These are phyloP conservation scores for Penicillium pancosmium DNA, from an alignment of 495 filamentous ascomycete genomes.

Conservation along the genomic window DNA sequence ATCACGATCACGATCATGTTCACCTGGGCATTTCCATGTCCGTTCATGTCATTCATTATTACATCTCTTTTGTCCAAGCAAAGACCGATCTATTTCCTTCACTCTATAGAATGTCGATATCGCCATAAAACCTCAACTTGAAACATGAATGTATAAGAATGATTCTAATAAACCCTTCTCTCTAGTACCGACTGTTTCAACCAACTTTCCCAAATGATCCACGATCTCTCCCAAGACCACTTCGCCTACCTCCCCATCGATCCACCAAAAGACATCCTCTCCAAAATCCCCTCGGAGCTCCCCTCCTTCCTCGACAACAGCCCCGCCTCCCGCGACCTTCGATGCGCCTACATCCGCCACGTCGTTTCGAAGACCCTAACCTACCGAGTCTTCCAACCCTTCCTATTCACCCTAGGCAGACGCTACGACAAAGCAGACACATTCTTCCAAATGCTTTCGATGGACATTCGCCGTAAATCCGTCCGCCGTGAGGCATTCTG, in stretches of 20 bases:
- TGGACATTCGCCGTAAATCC: slow-evolving; percentile 63
- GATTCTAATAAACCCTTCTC: slow-evolving; percentile 45
- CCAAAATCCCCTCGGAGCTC: slow-evolving; percentile 56
- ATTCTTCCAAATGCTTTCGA: slow-evolving; percentile 63
- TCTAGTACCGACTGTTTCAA: slow-evolving; percentile 62
- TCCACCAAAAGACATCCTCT: slow-evolving; percentile 54
- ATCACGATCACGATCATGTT: slow-evolving; percentile 9
- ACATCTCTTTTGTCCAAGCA: slow-evolving; percentile 22
- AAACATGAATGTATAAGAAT: slow-evolving; percentile 27
- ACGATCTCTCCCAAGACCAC: slow-evolving; percentile 58
- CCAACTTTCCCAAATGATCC: slow-evolving; percentile 59
- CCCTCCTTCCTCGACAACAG: slow-evolving; percentile 60
- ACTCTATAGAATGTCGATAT: slow-evolving; percentile 45
- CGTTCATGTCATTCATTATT: slow-evolving; percentile 18
- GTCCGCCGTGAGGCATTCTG: slow-evolving; percentile 64
- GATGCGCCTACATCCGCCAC: slow-evolving; percentile 63
- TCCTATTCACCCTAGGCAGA: slow-evolving; percentile 64
- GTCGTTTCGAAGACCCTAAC: slow-evolving; percentile 61
- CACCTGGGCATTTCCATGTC: slow-evolving; percentile 7
- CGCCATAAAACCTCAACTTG: slow-evolving; percentile 32
- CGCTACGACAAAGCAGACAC: slow-evolving; percentile 64
- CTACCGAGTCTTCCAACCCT: slow-evolving; percentile 65
- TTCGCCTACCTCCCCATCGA: slow-evolving; percentile 60
- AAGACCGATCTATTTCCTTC: slow-evolving; percentile 22
- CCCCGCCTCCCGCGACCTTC: slow-evolving; percentile 54